A percentile compares a stretch with the other conserved stretches of the same genome.
Evolutionary conservation across 345 rosid species (phyloP).

Genomic region (Eucalyptus pumila): DNA sequence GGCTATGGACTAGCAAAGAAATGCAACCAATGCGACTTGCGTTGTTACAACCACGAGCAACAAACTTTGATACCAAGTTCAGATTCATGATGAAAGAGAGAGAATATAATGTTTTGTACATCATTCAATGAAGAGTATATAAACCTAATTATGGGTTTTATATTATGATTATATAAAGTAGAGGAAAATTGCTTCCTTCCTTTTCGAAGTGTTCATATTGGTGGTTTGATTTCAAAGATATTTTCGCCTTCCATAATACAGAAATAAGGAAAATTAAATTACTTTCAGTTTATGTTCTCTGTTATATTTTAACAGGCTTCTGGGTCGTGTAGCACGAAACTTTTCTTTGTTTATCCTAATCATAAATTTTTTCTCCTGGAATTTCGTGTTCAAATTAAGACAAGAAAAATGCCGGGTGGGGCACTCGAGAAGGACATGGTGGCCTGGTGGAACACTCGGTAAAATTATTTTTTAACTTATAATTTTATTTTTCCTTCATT

Average conservation of each 20-base stretch:
- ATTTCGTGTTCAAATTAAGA: neutral
- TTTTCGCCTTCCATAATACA: neutral
- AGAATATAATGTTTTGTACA: neutral
- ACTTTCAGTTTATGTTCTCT: neutral
- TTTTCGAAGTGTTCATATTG: neutral
- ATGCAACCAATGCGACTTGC: neutral
- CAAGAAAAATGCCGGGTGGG: neutral
- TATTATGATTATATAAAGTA: neutral
- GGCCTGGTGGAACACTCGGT: neutral
- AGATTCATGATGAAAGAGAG: neutral
- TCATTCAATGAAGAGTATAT: too few relatives aligned
- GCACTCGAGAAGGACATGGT: neutral
- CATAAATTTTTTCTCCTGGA: neutral
- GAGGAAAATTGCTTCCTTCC: neutral
- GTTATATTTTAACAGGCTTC: neutral
- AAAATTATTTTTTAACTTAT: too few relatives aligned
- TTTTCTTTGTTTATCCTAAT: neutral
- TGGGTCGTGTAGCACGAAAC: neutral
- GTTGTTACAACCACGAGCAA: neutral
- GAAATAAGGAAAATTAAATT: neutral
- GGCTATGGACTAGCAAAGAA: neutral
- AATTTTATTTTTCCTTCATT: neutral
- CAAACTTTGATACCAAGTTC: neutral
- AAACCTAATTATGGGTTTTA: neutral
- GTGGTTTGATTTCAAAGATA: neutral